Base-by-base conservation (phyloP, 208 protist genomes). In the Tetramitus jugosus region DNA sequence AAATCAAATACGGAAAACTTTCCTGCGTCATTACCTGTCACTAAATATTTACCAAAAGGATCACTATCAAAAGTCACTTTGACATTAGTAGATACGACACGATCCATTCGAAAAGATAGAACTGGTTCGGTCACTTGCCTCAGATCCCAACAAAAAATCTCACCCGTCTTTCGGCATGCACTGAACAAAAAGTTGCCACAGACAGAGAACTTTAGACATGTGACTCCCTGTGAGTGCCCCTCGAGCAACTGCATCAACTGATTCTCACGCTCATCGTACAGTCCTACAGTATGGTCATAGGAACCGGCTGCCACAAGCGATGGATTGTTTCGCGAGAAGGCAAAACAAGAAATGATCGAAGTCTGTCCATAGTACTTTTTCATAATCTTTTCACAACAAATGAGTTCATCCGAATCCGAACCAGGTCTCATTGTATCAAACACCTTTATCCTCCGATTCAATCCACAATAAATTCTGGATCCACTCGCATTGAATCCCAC, bases 101-200 rank as follows among this genome's bases (percentile, higher is more conserved):
- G 29, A 26, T 35, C 14, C 29, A 68, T 37, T n/a, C n/a, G 13
- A 74, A 74, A 74, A 33, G 20, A 52, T 13, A 37, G 43, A 14
- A 71, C 39, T n/a, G 65, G 65, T 46, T 71, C 65, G 23, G n/a
- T 35, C 23, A 74, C 8, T 49, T 49, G 31, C 60, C 69, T 76
- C 33, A 76, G 39, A 60, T 76, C 69, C 42, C 46, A 76, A 76
- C 69, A 76, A 53, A 60, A 3, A 43, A 76, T 60, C n/a, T 31
- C 23, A 43, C 60, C 14, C 39, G 39, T 33, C 43, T 76, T 60
- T 60, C 69, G 13, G 26, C n/a, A 17, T 23, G 20, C 45, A 61
- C 7, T 3, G 13, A 60, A 61, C 6, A 76, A 43, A 39, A 43
- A 43, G n/a, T 60, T 42, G 0, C 69, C 69, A 42, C 14, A 26